phyloP scores from a whole-genome alignment of 2,329 filamentous ascomycete genomes.

The Tolypocladium cylindrosporum region DNA sequence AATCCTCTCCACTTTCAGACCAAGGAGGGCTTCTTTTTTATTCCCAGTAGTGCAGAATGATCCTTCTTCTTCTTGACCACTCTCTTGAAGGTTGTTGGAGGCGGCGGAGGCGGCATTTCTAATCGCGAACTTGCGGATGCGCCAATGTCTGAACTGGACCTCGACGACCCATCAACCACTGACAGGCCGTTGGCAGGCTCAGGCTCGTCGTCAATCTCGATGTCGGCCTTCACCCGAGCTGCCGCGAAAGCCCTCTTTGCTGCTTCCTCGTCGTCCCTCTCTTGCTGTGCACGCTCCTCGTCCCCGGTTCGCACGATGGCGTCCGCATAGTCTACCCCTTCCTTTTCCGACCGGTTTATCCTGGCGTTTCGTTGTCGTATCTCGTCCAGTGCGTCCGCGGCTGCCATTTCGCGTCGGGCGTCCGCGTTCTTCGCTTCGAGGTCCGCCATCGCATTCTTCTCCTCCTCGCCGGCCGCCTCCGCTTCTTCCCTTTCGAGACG shows the following conservation, averaged over 20 bases:
- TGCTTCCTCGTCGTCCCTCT: slow-evolving; percentile 74
- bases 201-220: slow-evolving; percentile 17
- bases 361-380: slow-evolving; percentile 86
- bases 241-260: slow-evolving; percentile 69
- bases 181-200: slow-evolving; percentile 5
- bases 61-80: slow-evolving; percentile 84
- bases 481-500: slow-evolving; percentile 68
- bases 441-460: slow-evolving; percentile 89
- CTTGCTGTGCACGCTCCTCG: slow-evolving; percentile 53
- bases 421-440: slow-evolving; percentile 89
- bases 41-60: slow-evolving; percentile 61
- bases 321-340: slow-evolving; percentile 51
- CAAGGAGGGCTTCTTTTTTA: slow-evolving; percentile 70
- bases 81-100: slow-evolving; percentile 58
- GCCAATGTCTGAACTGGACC: not conserved
- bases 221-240: slow-evolving; percentile 43
- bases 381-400: slow-evolving; percentile 91
- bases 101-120: slow-evolving; percentile 14
- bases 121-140: not conserved
- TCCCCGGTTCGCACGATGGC: slow-evolving; percentile 45
- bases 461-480: slow-evolving; percentile 52
- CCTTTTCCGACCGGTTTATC: slow-evolving; percentile 64
- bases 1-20: slow-evolving; percentile 24
- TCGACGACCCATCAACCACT: not conserved
- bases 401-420: slow-evolving; percentile 89